Evolutionary conservation across 768 basidiomycete species (phyloP), one percentile per base, ranked within the genome.

Genomic region (Gloeostereum incarnatum): DNA sequence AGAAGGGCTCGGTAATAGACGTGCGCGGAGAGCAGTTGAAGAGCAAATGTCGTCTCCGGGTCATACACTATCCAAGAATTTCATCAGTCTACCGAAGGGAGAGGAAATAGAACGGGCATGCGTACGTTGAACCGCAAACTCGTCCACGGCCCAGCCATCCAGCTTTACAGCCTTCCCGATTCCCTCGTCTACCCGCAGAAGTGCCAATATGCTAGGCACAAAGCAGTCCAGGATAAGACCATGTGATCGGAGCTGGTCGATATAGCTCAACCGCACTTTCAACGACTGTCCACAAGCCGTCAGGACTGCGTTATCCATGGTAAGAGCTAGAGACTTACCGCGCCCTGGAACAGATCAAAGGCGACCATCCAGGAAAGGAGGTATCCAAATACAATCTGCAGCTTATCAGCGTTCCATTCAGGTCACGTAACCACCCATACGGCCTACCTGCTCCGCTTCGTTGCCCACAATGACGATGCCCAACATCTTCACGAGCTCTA

Each of bases 321-420:
- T 40, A 16, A 29, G n/a, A 11, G 10, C 11, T 6, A 7, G 19
- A 38, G 29, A 66, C 87, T 45, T 54, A 93, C 92, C 6, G 89
- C 83, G 54, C 87, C 78, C 18, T 65, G 63, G 58, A 96, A 96
- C 14, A 84, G 63, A 50, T 92, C 88, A 44, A 96, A 81, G 1
- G 81, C 54, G n/a, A 89, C 61, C 81, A 93, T 86, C 92, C 91
- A 96, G 2, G 71, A 74, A 6, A 96, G 69, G n/a, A 96, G 60
- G 45, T 75, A 73, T 3, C 81, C 78, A 44, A 86, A 77, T 2
- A 72, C 52, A 35, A 62, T 66, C 67, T 68, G 32, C 57, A 45
- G 40, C 46, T 52, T 43, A 41, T 41, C 32, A 39, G 10, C 20
- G 29, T 35, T 18, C 25, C 23, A 21, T 9, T 38, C n/a, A 38